These are phyloP conservation scores for Psidium friedrichsthalianum DNA, from an alignment of 345 rosid species.

Conservation along the genomic window DNA sequence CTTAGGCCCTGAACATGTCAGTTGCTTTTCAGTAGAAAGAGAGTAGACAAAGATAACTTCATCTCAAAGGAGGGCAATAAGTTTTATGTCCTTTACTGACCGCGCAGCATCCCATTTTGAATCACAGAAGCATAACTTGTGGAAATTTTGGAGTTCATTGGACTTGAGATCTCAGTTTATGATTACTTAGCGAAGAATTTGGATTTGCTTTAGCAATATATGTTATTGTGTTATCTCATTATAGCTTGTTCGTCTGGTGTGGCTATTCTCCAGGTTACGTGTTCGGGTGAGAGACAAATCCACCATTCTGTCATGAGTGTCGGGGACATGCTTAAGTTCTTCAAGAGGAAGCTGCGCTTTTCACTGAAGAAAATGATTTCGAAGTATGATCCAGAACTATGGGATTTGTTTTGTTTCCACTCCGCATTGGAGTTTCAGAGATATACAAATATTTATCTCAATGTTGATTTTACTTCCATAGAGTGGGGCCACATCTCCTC, in stretches of 20 bases:
- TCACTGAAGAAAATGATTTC: conserved; percentile 13
- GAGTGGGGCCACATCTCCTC: neutral
- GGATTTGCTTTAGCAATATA: neutral
- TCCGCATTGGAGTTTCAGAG: neutral
- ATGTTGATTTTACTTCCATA: neutral
- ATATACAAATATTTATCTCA: neutral
- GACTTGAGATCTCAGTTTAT: neutral
- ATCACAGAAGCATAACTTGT: neutral
- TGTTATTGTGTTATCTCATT: neutral
- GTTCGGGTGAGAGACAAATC: conserved; percentile 63
- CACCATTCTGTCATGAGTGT: conserved; percentile 48
- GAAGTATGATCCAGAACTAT: neutral
- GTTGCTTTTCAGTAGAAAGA: neutral
- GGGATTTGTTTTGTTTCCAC: neutral
- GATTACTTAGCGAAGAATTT: neutral
- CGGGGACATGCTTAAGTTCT: conserved; percentile 43
- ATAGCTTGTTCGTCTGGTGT: neutral
- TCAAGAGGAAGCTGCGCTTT: conserved; percentile 46
- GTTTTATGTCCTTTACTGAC: neutral
- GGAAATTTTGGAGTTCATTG: neutral
- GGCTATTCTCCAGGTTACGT: conserved; percentile 51
- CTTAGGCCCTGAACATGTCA: neutral
- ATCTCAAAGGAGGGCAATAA: neutral
- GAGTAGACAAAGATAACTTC: neutral
- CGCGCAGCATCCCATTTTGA: neutral